Evolutionary conservation across 140 eudicot genomes (phyloP).

Genomic region (Stevia rebaudiana): DNA sequence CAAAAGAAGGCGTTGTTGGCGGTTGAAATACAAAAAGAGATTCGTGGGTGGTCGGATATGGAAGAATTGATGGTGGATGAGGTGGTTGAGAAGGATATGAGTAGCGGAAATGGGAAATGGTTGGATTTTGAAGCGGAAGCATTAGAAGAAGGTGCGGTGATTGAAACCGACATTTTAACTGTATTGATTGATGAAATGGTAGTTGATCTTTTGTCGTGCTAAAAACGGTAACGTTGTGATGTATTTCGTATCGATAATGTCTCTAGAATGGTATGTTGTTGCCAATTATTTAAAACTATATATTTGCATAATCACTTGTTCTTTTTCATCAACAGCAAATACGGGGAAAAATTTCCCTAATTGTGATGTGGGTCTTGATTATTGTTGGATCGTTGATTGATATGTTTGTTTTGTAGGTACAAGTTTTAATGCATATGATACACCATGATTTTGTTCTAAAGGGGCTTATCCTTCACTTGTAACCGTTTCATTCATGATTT

Average conservation of each 20-base stretch:
- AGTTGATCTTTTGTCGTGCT: conserved; percentile 44
- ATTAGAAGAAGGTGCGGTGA: conserved; percentile 65
- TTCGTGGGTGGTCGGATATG: conserved; percentile 45
- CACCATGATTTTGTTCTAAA: neutral
- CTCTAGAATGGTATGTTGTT: conserved; percentile 12
- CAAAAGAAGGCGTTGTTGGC: conserved; percentile 45
- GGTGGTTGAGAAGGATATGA: conserved; percentile 84
- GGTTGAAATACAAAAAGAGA: conserved; percentile 55
- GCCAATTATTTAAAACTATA: conserved; percentile 1
- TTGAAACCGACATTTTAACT: conserved; percentile 41
- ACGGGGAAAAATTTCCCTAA: neutral
- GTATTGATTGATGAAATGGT: conserved; percentile 64
- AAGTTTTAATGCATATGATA: neutral
- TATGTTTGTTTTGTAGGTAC: neutral
- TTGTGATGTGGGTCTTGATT: neutral
- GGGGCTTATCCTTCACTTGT: too few species aligned
- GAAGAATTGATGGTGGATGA: conserved; percentile 78
- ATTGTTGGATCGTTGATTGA: conserved; percentile 2
- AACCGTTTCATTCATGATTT: too few species aligned
- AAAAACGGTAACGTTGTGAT: conserved; percentile 14
- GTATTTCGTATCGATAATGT: neutral
- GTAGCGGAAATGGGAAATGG: conserved; percentile 71
- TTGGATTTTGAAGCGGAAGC: conserved; percentile 67
- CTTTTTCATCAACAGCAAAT: conserved; percentile 1
- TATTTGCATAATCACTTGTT: conserved; percentile 2